Evolutionary conservation across 345 rosid genomes (phyloP).

Genomic region (Bruguiera parviflora): DNA sequence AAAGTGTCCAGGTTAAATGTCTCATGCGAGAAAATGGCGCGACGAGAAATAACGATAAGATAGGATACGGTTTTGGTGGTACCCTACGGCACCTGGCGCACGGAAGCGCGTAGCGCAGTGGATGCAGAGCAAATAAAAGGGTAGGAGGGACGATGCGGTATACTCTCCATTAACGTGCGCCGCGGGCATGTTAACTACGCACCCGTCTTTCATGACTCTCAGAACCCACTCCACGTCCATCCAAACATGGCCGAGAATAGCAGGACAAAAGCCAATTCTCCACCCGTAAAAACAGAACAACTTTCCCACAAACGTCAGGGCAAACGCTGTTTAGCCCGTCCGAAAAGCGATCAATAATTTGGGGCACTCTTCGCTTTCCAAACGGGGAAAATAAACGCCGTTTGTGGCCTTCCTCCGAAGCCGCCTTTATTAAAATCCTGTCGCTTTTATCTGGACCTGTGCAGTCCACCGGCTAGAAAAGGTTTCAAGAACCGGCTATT

Average conservation of each 20-base stretch:
- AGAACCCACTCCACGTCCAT: constrained; percentile 19
- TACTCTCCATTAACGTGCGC: constrained; percentile 8
- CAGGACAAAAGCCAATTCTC: constrained; percentile 61
- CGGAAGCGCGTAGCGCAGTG: background rate
- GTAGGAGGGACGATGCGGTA: background rate
- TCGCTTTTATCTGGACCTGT: constrained; percentile 29
- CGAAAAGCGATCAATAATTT: background rate
- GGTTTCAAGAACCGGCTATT: constrained; percentile 37
- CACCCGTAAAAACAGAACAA: constrained; percentile 53
- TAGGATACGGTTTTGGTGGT: background rate
- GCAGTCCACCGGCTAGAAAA: constrained; percentile 26
- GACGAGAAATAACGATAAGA: too few relatives aligned
- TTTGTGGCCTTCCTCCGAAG: constrained; percentile 19
- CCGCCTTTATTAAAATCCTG: constrained; percentile 40
- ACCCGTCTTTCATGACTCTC: constrained; percentile 7
- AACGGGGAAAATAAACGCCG: constrained; percentile 36
- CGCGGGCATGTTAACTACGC: constrained; percentile 2
- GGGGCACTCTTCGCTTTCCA: background rate
- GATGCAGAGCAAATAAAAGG: background rate
- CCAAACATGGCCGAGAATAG: constrained; percentile 66
- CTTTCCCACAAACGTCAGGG: constrained; percentile 43
- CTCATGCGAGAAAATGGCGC: background rate
- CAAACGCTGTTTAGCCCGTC: constrained; percentile 40
- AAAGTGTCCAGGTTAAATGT: background rate
- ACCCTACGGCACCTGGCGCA: constrained; percentile 15